These are phyloP conservation scores for Acer campestre DNA, from an alignment of 345 rosid genomes.

Conservation along the genomic window DNA sequence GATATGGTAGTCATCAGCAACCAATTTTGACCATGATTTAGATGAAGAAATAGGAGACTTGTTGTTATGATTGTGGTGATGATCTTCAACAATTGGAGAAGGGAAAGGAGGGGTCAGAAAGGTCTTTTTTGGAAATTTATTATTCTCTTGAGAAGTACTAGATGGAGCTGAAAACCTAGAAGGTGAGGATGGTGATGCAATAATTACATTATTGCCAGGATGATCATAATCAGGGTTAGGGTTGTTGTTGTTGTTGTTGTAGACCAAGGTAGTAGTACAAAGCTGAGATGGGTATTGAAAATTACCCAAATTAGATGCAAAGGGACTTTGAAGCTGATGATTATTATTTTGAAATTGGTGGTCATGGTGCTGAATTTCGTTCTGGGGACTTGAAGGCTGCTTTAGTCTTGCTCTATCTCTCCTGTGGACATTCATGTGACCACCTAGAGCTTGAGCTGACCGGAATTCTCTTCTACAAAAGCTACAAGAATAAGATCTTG, in stretches of 20 bases:
- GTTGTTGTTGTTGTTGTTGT: conserved; percentile 19
- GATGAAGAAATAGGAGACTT: conserved; percentile 33
- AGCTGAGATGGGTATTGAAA: conserved; percentile 43
- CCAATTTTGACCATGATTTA: conserved; percentile 32
- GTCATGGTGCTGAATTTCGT: conserved; percentile 38
- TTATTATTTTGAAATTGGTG: conserved; percentile 19
- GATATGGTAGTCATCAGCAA: conserved; percentile 20
- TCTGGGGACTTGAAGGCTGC: conserved; percentile 45
- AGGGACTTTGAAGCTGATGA: conserved; percentile 26
- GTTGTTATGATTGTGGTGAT: not conserved
- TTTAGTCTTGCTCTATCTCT: conserved; percentile 89
- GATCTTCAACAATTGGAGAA: conserved; percentile 36
- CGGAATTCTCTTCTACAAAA: conserved; percentile 82
- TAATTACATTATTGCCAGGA: conserved; percentile 20
- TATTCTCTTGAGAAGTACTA: conserved; percentile 15
- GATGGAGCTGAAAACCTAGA: conserved; percentile 52
- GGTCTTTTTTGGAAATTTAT: conserved; percentile 19
- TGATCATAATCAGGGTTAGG: conserved; percentile 63
- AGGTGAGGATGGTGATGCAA: conserved; percentile 41
- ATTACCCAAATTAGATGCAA: conserved; percentile 34
- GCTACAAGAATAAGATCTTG: conserved; percentile 86
- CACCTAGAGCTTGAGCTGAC: conserved; percentile 94
- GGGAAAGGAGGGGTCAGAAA: conserved; percentile 31
- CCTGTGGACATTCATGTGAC: conserved; percentile 95
- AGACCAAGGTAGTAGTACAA: conserved; percentile 40